phyloP scores from a whole-genome alignment of 345 rosid species.

The Citrus trifoliata region DNA sequence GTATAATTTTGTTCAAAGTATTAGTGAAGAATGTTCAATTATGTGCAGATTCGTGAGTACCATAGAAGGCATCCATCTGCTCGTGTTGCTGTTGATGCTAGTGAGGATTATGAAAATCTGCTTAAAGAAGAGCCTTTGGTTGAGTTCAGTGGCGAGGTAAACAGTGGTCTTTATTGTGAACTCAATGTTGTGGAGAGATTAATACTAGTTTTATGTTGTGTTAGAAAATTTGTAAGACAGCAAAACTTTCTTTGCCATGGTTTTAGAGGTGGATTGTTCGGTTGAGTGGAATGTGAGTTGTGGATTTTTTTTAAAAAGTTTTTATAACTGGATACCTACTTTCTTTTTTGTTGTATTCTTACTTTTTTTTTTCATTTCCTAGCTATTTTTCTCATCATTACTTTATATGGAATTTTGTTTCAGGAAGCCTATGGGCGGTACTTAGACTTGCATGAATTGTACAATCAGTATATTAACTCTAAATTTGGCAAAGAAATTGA shows the following conservation, averaged over 20 bases:
- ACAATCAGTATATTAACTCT: constrained; percentile 73
- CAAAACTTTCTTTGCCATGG: neutral
- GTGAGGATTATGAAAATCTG: constrained; percentile 63
- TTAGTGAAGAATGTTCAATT: neutral
- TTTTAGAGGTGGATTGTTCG: neutral
- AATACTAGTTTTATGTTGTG: neutral
- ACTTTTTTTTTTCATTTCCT: neutral
- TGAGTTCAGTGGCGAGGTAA: constrained; percentile 93
- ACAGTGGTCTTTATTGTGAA: neutral
- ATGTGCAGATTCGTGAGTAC: constrained; percentile 75
- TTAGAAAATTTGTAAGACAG: neutral
- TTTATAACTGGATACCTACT: neutral
- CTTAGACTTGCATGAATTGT: constrained; percentile 89
- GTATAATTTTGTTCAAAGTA: neutral
- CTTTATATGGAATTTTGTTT: constrained; percentile 8
- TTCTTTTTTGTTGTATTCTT: neutral
- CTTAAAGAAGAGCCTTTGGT: constrained; percentile 82
- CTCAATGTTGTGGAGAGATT: neutral
- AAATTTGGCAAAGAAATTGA: constrained; percentile 87
- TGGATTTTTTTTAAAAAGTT: neutral
- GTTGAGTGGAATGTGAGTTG: neutral
- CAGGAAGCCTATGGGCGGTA: constrained; percentile 91
- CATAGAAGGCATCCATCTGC: constrained; percentile 88
- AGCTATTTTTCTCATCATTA: neutral
- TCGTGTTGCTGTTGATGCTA: constrained; percentile 64